These are phyloP conservation scores for Trametes polyzona DNA, from an alignment of 1,284 basidiomycete species.

Conservation along the genomic window DNA sequence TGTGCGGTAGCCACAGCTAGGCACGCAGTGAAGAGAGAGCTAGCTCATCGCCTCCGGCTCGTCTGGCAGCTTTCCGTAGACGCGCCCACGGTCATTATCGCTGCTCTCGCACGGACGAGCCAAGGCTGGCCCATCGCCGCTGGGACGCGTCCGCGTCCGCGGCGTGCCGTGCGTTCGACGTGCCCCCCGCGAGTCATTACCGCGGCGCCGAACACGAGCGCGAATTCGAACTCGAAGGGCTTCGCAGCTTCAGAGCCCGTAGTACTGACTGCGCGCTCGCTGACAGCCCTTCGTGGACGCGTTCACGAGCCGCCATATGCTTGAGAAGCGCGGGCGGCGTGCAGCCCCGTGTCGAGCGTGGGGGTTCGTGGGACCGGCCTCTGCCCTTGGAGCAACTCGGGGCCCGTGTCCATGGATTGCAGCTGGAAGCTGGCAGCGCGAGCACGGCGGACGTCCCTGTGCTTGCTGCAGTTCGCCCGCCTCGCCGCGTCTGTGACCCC, in stretches of 20 bases:
- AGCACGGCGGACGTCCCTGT: no score
- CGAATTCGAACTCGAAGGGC: background rate
- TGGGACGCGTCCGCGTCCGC: no score
- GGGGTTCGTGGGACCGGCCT: constrained; percentile 22
- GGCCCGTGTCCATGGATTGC: no score
- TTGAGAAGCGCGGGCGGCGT: constrained; percentile 19
- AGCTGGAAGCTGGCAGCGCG: no score
- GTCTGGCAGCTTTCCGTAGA: no score
- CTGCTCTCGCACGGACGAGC: background rate
- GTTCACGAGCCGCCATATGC: constrained; percentile 24
- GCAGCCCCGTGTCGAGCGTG: constrained; percentile 17
- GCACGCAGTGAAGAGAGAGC: no score
- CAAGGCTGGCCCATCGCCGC: no score
- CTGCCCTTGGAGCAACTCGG: no score
- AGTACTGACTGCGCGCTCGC: no score
- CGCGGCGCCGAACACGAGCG: constrained; percentile 1
- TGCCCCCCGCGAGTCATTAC: constrained; percentile 8
- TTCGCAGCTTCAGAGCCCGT: no score
- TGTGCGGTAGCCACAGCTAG: no score
- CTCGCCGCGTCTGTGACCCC: background rate
- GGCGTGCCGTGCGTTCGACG: constrained; percentile 1
- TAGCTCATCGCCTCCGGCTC: no score
- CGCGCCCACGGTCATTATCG: constrained; percentile 11
- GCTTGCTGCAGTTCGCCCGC: background rate
- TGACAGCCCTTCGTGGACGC: constrained; percentile 14